Conservation (phyloP, 495 filamentous ascomycete genomes). For the Choiromyces venosus region DNA sequence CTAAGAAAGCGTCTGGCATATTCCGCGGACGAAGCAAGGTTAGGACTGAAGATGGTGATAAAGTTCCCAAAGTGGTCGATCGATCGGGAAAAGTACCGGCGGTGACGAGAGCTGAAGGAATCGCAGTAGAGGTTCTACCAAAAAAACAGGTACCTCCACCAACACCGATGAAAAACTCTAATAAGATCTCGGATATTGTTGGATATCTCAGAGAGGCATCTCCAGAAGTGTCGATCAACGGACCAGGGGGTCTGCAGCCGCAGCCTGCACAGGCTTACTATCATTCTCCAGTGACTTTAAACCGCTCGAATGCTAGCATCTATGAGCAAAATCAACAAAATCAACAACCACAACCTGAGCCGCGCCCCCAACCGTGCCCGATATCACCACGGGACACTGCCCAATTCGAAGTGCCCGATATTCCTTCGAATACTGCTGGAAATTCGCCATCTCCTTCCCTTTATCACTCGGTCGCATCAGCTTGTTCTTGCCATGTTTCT, state of each 20-base stretch:
- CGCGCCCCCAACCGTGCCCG: neutral
- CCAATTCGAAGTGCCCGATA: neutral
- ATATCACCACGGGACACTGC: neutral
- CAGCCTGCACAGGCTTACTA: slow-evolving; percentile 35
- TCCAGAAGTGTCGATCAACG: slow-evolving; percentile 16
- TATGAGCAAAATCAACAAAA: slow-evolving; percentile 19
- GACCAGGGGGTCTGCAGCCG: slow-evolving; percentile 22
- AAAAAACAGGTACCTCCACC: slow-evolving; percentile 34
- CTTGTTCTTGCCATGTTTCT: slow-evolving; percentile 27
- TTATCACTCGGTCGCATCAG: slow-evolving; percentile 26
- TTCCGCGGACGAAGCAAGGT: slow-evolving; percentile 26
- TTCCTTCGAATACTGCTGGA: neutral
- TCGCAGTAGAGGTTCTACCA: slow-evolving; percentile 1
- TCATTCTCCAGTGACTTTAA: slow-evolving; percentile 34
- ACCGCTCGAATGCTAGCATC: slow-evolving; percentile 23
- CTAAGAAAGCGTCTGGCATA: slow-evolving; percentile 31
- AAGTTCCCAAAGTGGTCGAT: slow-evolving; percentile 7
- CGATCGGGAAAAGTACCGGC: neutral
- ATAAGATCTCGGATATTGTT: slow-evolving; percentile 30
- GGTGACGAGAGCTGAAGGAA: neutral
- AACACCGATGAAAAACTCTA: slow-evolving; percentile 15
- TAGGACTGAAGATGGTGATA: slow-evolving; percentile 18
- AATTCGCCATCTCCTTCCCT: slow-evolving; percentile 18
- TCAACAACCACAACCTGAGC: slow-evolving; percentile 12
- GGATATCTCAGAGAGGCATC: slow-evolving; percentile 33